phyloP scores from a whole-genome alignment of 345 rosid genomes.

The Euphorbia lathyris region DNA sequence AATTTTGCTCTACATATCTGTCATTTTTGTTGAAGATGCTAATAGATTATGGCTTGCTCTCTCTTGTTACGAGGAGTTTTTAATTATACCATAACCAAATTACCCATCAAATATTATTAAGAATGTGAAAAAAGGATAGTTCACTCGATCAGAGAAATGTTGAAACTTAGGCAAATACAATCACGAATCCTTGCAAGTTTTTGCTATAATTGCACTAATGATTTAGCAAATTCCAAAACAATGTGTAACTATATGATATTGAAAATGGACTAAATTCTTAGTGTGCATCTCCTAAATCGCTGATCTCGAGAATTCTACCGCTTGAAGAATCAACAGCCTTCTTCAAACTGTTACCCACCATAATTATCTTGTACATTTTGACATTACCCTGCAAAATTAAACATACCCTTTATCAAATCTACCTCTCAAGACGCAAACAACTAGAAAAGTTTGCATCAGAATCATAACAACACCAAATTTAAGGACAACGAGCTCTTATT shows the following conservation, averaged over 20 bases:
- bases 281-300: slow-evolving; percentile 58
- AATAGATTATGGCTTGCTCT: too few species aligned
- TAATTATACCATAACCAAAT: not conserved
- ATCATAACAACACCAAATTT: too few species aligned
- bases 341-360: slow-evolving; percentile 87
- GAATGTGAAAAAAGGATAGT: not conserved
- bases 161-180: not conserved
- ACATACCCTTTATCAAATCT: not conserved
- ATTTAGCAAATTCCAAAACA: not conserved
- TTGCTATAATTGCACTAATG: not conserved
- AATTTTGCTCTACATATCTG: too few species aligned
- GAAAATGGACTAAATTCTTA: slow-evolving; percentile 29
- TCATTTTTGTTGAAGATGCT: too few species aligned
- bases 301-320: slow-evolving; percentile 47
- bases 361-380: slow-evolving; percentile 77
- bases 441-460: too few species aligned
- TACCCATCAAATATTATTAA: not conserved
- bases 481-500: too few species aligned
- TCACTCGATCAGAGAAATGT: not conserved
- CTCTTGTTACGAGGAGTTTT: too few species aligned
- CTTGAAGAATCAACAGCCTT: slow-evolving; percentile 58
- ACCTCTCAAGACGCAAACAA: not conserved
- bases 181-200: too few species aligned
- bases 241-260: not conserved
- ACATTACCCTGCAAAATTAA: slow-evolving; percentile 63